Evolutionary conservation across 2,329 filamentous ascomycete genomes (phyloP).

Genomic region (Nemania serpens): DNA sequence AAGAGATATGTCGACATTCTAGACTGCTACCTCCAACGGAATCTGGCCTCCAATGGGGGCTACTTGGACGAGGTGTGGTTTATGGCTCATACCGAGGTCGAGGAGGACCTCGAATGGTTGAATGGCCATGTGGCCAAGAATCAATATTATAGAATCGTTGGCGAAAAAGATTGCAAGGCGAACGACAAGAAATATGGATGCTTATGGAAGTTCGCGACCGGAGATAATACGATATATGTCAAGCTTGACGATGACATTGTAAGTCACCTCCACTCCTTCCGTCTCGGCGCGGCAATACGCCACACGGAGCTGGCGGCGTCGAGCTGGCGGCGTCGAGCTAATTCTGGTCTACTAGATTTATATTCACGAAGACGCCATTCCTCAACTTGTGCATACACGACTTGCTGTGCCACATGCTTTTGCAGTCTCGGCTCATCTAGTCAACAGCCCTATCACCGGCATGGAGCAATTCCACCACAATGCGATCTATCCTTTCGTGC

Average conservation of each 20-base stretch:
- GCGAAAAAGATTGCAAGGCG: constrained; percentile 41
- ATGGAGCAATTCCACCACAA: constrained; percentile 60
- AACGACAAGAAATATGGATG: constrained; percentile 42
- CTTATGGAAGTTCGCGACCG: constrained; percentile 40
- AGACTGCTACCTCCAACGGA: constrained; percentile 52
- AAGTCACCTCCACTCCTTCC: constrained; percentile 28
- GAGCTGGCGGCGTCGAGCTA: constrained; percentile 17
- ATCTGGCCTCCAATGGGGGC: constrained; percentile 50
- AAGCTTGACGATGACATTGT: constrained; percentile 53
- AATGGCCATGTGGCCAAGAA: constrained; percentile 45
- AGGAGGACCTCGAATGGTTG: constrained; percentile 47
- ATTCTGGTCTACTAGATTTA: constrained; percentile 28
- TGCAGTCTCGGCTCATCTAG: constrained; percentile 59
- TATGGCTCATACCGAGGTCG: constrained; percentile 47
- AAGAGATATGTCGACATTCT: constrained; percentile 50
- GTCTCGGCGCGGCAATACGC: background rate
- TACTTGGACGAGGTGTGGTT: constrained; percentile 52
- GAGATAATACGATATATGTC: constrained; percentile 47
- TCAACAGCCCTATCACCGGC: constrained; percentile 60
- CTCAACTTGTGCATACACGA: constrained; percentile 58
- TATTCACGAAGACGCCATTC: constrained; percentile 49
- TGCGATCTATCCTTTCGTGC: constrained; percentile 57
- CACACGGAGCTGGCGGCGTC: constrained; percentile 3
- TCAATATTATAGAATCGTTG: constrained; percentile 44
- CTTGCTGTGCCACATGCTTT: constrained; percentile 55